Conservation (phyloP, 75 land plant genomes). For the Selaginella tamariscina region DNA sequence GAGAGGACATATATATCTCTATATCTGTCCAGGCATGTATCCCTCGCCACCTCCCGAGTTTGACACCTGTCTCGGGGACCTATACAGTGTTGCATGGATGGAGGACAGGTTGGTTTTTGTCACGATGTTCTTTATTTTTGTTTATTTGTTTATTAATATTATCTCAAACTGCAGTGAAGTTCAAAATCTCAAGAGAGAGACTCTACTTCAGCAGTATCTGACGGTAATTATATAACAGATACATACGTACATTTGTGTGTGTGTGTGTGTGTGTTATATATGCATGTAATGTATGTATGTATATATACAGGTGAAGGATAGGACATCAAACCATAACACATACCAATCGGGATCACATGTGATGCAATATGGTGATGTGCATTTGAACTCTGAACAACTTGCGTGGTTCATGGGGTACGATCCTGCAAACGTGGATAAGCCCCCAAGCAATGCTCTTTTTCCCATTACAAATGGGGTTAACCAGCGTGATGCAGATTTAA, state of each 20-base stretch:
- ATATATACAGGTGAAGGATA: slow-evolving; percentile 51
- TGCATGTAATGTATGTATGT: slow-evolving; percentile 9
- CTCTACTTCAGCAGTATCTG: slow-evolving; percentile 54
- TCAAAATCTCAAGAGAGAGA: slow-evolving; percentile 75
- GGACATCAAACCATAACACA: slow-evolving; percentile 70
- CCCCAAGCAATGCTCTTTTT: slow-evolving; percentile 22
- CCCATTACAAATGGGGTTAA: slow-evolving; percentile 27
- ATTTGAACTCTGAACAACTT: slow-evolving; percentile 41
- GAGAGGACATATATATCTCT: no score
- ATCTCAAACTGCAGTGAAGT: slow-evolving; percentile 55
- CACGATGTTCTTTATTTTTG: slow-evolving; percentile 5
- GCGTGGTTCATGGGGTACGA: slow-evolving; percentile 67
- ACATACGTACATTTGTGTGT: not conserved
- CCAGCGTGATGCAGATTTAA: slow-evolving; percentile 87
- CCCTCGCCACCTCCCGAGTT: slow-evolving; percentile 75
- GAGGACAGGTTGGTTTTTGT: slow-evolving; percentile 74
- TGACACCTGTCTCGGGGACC: slow-evolving; percentile 78
- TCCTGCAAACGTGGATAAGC: slow-evolving; percentile 50
- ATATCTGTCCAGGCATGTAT: slow-evolving; percentile 83
- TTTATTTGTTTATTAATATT: no score
- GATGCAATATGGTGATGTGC: slow-evolving; percentile 71
- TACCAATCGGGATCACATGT: slow-evolving; percentile 76
- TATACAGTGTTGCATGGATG: slow-evolving; percentile 95
- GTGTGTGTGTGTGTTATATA: no score
- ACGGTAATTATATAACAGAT: slow-evolving; percentile 35